A percentile compares a stretch with the other conserved stretches of the same genome.
Conservation (phyloP, 2,329 filamentous ascomycete species). For the Aureobasidium pullulans region DNA sequence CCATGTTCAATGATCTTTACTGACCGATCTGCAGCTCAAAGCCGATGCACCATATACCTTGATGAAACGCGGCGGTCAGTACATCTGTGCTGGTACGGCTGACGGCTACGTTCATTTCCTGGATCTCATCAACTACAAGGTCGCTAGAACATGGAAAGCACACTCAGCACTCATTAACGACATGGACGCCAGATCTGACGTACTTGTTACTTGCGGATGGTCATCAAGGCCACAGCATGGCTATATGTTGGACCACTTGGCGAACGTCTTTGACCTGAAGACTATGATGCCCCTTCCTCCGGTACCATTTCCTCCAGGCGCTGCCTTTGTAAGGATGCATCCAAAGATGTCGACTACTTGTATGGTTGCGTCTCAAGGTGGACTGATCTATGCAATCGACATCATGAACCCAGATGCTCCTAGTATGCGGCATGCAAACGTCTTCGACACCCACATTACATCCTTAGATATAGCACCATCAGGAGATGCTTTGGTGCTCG, state of each 20-base stretch:
- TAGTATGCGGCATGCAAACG: conserved; percentile 75
- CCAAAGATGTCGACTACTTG: conserved; percentile 91
- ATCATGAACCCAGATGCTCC: conserved; percentile 88
- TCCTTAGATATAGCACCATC: conserved; percentile 83
- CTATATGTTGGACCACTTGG: conserved; percentile 82
- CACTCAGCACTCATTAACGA: conserved; percentile 86
- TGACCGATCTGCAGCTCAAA: conserved; percentile 45
- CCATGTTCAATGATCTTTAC: not conserved
- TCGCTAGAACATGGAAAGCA: conserved; percentile 83
- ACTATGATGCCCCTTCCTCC: conserved; percentile 80
- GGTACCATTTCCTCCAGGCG: conserved; percentile 85
- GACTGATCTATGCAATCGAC: conserved; percentile 93
- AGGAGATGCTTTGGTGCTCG: conserved; percentile 74
- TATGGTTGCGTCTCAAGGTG: conserved; percentile 84
- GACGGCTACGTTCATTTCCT: conserved; percentile 78
- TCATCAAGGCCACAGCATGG: conserved; percentile 72
- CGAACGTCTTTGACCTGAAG: conserved; percentile 94
- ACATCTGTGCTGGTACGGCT: conserved; percentile 85
- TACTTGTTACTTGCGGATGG: conserved; percentile 90
- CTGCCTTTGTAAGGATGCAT: conserved; percentile 93
- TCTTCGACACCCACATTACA: conserved; percentile 61
- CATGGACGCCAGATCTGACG: conserved; percentile 95
- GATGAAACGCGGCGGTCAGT: conserved; percentile 78
- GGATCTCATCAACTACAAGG: conserved; percentile 67
- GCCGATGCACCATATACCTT: conserved; percentile 75